These are phyloP conservation scores for Micractinium sp. DNA, from an alignment of 139 green algal species.

Conservation along the genomic window DNA sequence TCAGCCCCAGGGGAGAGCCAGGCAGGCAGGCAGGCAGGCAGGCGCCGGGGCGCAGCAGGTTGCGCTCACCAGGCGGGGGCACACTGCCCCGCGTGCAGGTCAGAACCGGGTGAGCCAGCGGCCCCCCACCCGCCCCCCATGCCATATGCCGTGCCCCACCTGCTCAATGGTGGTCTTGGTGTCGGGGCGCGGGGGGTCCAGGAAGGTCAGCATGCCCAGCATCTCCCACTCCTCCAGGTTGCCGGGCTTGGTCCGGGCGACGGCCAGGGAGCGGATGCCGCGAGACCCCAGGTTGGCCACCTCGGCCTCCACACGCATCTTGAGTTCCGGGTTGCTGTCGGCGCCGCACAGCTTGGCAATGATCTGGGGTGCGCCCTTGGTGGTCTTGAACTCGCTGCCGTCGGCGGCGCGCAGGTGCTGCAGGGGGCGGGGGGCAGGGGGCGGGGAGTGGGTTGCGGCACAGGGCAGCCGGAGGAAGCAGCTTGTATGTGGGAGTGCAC, in stretches of 20 bases:
- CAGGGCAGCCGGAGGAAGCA: too few species aligned
- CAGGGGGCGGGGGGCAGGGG: not conserved
- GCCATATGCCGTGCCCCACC: too few species aligned
- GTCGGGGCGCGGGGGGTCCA: conserved; percentile 88
- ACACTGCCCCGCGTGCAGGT: too few species aligned
- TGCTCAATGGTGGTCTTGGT: conserved; percentile 82
- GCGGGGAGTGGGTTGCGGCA: not conserved
- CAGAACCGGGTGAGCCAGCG: too few species aligned
- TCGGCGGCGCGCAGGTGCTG: conserved; percentile 53
- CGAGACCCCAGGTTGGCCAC: conserved; percentile 73
- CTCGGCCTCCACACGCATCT: conserved; percentile 52
- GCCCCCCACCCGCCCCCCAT: too few species aligned
- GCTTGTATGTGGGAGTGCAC: too few species aligned
- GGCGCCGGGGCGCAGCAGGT: not conserved
- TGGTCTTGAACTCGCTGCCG: conserved; percentile 73
- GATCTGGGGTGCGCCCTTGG: conserved; percentile 73
- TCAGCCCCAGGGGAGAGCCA: not conserved
- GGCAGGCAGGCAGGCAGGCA: not conserved
- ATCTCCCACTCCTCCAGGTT: conserved; percentile 69
- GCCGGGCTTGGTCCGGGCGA: conserved; percentile 58
- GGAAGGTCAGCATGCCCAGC: conserved; percentile 86
- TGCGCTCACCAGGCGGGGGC: too few species aligned
- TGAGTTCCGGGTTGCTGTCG: conserved; percentile 42
- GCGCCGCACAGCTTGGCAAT: conserved; percentile 60
- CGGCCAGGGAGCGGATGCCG: conserved; percentile 82